Evolutionary conservation across 2,329 filamentous ascomycete species (phyloP), one percentile per base, ranked within the genome.

Genomic region (Grosmannia clavigera): DNA sequence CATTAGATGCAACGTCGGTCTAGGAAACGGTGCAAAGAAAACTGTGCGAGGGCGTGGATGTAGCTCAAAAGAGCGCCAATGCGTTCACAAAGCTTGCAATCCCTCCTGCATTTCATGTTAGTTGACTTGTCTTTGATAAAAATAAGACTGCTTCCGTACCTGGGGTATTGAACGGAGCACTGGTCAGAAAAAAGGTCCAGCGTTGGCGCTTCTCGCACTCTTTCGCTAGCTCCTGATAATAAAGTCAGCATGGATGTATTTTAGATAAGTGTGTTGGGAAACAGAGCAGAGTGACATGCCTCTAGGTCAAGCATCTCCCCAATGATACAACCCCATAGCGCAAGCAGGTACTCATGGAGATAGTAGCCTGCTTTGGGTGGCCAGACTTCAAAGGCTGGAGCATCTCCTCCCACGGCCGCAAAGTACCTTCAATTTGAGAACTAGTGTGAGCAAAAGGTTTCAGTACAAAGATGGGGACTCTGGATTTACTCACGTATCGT

Each of bases 371-470:
- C 14, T 51, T 68, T 10, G 46, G 69, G 59, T 22, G 73, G 70
- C 52, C 72, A 75, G 4, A 73, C 73, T 66, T 81, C 79, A 61
- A 79, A 80, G 7, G 72, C 74, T 11, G 81, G 77, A 56, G 76
- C 75, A 61, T 85, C 82, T 2, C 81, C 79, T 0, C 76, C 82
- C 0, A 83, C 75, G 1, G 81, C 82, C 0, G 80, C 71, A 64
- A 85, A 82, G 16, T 73, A 70, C 19, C 58, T 56, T 31, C 25
- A 19, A 5, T 4, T 16, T 5, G 3, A 19, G 7, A 3, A 35
- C 7, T 31, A n/a, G 29, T 55, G 52, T 55, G 19, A 55, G 55
- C 7, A 46, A 29, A 46, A 43, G 12, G 14, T 1, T 22, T 3
- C 33, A 27, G 46, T 5, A 50, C 11, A 9, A 35, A 35, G 33